phyloP scores from a whole-genome alignment of 768 basidiomycete genomes.

The Rhodosporidiobolus sp. region DNA sequence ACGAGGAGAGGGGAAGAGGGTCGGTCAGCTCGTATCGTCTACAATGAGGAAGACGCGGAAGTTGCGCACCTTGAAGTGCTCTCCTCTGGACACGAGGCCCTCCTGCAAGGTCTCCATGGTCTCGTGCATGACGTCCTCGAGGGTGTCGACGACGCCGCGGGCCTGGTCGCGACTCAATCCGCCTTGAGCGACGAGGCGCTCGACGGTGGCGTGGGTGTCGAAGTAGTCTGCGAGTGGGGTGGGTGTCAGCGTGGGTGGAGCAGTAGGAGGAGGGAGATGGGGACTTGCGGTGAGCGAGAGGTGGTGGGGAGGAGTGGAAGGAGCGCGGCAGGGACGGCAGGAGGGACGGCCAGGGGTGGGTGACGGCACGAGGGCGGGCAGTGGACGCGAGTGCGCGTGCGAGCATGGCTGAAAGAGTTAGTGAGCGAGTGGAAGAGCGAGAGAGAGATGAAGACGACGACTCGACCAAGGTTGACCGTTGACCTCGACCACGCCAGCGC shows the following conservation, averaged over 20 bases:
- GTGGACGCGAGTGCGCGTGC: not conserved
- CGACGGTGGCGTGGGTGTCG: constrained; percentile 92
- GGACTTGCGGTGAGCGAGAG: constrained; percentile 22
- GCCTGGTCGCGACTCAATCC: constrained; percentile 48
- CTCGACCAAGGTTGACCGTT: too few relatives aligned
- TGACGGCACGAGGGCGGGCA: not conserved
- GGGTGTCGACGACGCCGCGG: constrained; percentile 93
- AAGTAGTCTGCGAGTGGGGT: constrained; percentile 58
- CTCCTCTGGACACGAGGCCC: constrained; percentile 91
- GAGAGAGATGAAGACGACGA: not conserved
- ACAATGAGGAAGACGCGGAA: not conserved
- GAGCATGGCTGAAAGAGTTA: not conserved
- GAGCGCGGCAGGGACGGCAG: not conserved
- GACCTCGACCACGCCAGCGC: too few relatives aligned
- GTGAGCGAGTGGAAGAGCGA: not conserved
- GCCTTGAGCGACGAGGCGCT: constrained; percentile 82
- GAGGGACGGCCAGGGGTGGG: not conserved
- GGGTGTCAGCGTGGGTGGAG: not conserved
- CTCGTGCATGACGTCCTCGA: constrained; percentile 97
- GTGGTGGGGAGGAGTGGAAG: not conserved
- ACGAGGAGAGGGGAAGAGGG: not conserved
- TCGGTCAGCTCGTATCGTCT: not conserved
- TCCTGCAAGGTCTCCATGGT: constrained; percentile 92
- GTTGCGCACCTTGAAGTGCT: constrained; percentile 90
- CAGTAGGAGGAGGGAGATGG: not conserved